Evolutionary conservation across 2,329 filamentous ascomycete genomes (phyloP), one percentile per base, ranked within the genome.

Genomic region (Aureobasidium musti): DNA sequence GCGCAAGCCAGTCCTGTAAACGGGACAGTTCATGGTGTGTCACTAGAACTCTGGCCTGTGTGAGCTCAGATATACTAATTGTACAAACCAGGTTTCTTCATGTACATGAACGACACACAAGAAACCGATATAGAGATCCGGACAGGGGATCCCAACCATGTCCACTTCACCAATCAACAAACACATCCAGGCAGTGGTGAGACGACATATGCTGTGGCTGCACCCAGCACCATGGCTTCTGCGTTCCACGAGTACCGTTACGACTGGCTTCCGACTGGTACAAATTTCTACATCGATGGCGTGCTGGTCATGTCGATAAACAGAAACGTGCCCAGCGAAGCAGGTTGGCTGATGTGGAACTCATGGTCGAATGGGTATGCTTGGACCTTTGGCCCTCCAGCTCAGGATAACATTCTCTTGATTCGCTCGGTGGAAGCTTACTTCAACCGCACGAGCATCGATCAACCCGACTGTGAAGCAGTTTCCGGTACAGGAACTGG

Each of bases 161-260:
- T 68, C 8, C 61, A 66, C 49, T 91, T 92, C 73, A 77, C 79
- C 23, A 81, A 81, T 41, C 89, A 83, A 70, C 84, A 86, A 0
- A 80, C 92, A 60, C 91, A 92, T 73, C 81, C 81, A 4, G 78
- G 83, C 35, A 86, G 88, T 0, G 81, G 82, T 1, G 74, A 79
- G 11, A 80, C 82, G 3, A 88, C 87, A 26, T 90, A 83, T 74
- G 83, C 91, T 71, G 87, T 88, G 0, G 80, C 81, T 41, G 78
- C 79, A 53, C 89, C 88, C 2, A 79, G 80, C 3, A 84, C 82
- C 59, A 91, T 87, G 75, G 79, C 85, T 57, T 80, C 93, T 1
- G 82, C 84, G 0, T 93, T 92, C 77, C 90, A 93, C 76, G 90
- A 93, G 77, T 92, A 92, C 73, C 89, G 91, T 33, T 89, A 92